Base-by-base conservation (phyloP, 495 filamentous ascomycete species). In the Cercophora scortea region DNA sequence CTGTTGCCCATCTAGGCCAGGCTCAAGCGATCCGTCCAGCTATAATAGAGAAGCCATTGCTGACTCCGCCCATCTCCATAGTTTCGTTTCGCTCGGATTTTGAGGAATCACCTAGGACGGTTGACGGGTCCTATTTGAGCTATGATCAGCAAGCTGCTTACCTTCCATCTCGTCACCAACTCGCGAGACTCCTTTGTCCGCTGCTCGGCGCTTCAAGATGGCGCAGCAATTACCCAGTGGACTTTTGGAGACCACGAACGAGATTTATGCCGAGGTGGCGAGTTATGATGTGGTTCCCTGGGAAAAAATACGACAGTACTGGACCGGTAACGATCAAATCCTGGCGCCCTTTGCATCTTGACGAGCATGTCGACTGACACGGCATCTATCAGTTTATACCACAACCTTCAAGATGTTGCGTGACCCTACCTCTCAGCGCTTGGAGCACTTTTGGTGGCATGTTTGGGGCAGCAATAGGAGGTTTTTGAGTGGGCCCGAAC, bases 401-500 rank as follows among this genome's bases (percentile, higher is more conserved):
- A 79, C 75, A 9, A 79, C 74, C 1, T 74, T 71, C 16, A 67
- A 74, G 47, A 64, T 69, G 50, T 65, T 78, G 36, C 59, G 69
- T 46, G 77, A 80, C 59, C 77, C 77, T 35, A 79, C 71, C 12
- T 75, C 76, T 1, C 69, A 70, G 39, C 75, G 77, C 19, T 61
- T 79, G 39, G 75, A 80, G 59, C 76, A 79, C 50, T 79, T 76
- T 44, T 80, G 77, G 77, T 78, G 76, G 70, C 76, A 77, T 48
- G 74, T 80, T 47, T 77, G 76, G 62, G 77, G 77, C 13, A 79
- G 77, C 52, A 61, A 74, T 42, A 65, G 65, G 18, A 70, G 73
- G 16, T 58, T 68, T 49, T 63, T 79, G 42, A 68, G 71, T 7
- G 76, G 71, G 8, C 67, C 57, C 17, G 62, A 64, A 13, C 67